Evolutionary conservation across 1,139 yeast genomes (phyloP).

Genomic region (Blastobotrys illinoisensis): DNA sequence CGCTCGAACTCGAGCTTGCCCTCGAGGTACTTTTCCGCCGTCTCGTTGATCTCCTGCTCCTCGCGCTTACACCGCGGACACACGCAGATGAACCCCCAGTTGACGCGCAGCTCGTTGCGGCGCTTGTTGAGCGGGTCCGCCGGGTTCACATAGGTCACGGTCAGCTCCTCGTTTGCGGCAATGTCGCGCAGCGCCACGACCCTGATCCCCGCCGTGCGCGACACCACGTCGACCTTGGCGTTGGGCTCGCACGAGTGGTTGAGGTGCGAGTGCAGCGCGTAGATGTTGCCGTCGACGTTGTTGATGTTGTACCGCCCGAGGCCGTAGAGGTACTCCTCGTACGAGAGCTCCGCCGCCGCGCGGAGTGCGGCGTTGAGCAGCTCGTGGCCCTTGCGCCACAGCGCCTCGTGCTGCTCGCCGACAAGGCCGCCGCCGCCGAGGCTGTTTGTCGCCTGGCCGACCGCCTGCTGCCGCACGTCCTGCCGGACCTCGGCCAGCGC

Average conservation of each 20-base stretch:
- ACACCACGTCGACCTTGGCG: slow-evolving; percentile 48
- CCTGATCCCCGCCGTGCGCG: slow-evolving; percentile 46
- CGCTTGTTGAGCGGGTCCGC: slow-evolving; percentile 57
- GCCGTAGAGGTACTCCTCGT: slow-evolving; percentile 53
- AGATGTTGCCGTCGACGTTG: slow-evolving; percentile 61
- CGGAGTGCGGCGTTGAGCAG: slow-evolving; percentile 41
- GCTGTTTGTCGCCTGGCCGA: slow-evolving; percentile 44
- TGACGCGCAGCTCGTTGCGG: slow-evolving; percentile 60
- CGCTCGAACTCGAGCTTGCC: slow-evolving; percentile 1
- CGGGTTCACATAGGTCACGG: slow-evolving; percentile 68
- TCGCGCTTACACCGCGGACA: slow-evolving; percentile 65
- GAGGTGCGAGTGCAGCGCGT: slow-evolving; percentile 58
- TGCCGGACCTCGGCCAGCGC: slow-evolving; percentile 71
- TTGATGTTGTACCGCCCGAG: slow-evolving; percentile 73
- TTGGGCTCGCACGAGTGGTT: slow-evolving; percentile 78
- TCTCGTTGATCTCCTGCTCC: slow-evolving; percentile 28
- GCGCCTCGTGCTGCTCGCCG: slow-evolving; percentile 52
- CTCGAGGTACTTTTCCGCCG: slow-evolving; percentile 14
- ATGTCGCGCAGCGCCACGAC: slow-evolving; percentile 58
- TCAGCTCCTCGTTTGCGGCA: slow-evolving; percentile 59
- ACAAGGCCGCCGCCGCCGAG: slow-evolving; percentile 25
- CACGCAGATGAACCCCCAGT: slow-evolving; percentile 77
- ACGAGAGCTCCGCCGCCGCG: slow-evolving; percentile 36
- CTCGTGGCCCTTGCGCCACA: slow-evolving; percentile 56
- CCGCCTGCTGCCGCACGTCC: slow-evolving; percentile 55